Evolutionary conservation across 176 grass and related monocot species (phyloP).

Genomic region (Phragmites australis): DNA sequence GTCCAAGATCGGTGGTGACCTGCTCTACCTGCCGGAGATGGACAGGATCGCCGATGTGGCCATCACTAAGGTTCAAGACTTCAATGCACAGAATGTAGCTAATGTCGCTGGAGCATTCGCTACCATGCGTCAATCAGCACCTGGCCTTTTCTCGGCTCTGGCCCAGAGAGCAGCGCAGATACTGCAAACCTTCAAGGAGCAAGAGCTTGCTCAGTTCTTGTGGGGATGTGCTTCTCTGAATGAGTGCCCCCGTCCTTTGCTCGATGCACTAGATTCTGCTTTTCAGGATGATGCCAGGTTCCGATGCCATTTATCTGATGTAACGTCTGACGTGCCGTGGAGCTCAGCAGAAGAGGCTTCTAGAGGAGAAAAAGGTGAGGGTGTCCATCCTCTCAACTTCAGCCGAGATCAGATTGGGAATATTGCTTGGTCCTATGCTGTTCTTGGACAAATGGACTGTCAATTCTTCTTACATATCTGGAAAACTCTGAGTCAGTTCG

Average conservation of each 20-base stretch:
- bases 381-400: conserved; percentile 52
- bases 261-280: conserved; percentile 62
- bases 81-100: conserved; percentile 87
- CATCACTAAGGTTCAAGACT: conserved; percentile 61
- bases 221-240: conserved; percentile 93
- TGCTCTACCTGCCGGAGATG: conserved; percentile 85
- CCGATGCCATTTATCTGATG: conserved; percentile 26
- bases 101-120: conserved; percentile 81
- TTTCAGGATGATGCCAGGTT: conserved; percentile 41
- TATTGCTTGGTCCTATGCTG: conserved; percentile 92
- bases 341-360: conserved; percentile 30
- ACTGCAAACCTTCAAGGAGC: conserved; percentile 67
- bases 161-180: conserved; percentile 52
- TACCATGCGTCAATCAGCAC: conserved; percentile 81
- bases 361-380: conserved; percentile 4
- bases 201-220: conserved; percentile 82
- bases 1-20: conserved; percentile 85
- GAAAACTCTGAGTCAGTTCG: conserved; percentile 60
- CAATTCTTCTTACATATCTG: conserved; percentile 75
- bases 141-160: conserved; percentile 60
- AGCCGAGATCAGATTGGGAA: conserved; percentile 79
- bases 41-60: conserved; percentile 79
- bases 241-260: conserved; percentile 45
- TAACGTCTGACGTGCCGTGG: neutral
- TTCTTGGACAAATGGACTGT: conserved; percentile 73